Conservation (phyloP, 1,139 yeast species). For the Eremothecium sinecaudum region DNA sequence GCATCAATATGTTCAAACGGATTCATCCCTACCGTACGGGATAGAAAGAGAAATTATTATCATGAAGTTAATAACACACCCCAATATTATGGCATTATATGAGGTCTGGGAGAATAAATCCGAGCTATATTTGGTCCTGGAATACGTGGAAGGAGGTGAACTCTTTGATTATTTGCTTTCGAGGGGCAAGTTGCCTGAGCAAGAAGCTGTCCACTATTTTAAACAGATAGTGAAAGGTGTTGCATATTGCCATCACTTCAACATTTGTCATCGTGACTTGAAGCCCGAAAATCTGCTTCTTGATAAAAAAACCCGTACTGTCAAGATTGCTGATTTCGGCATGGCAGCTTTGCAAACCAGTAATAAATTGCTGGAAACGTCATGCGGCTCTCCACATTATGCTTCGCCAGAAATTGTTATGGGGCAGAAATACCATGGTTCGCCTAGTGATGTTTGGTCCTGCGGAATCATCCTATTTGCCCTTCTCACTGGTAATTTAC, state of each 20-base stretch:
- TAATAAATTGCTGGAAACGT: slow-evolving; percentile 61
- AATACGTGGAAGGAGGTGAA: slow-evolving; percentile 80
- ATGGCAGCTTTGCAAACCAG: slow-evolving; percentile 79
- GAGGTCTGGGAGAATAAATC: slow-evolving; percentile 82
- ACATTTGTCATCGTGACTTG: slow-evolving; percentile 73
- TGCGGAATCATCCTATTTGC: slow-evolving; percentile 79
- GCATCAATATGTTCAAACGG: slow-evolving; percentile 8
- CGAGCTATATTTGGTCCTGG: slow-evolving; percentile 63
- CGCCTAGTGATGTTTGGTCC: slow-evolving; percentile 80
- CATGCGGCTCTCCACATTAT: slow-evolving; percentile 81
- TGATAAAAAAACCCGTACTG: slow-evolving; percentile 51
- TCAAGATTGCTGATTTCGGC: slow-evolving; percentile 77
- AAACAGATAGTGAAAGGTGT: slow-evolving; percentile 69
- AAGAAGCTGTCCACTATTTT: slow-evolving; percentile 64
- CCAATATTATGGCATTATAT: slow-evolving; percentile 63
- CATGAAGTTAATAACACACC: slow-evolving; percentile 69
- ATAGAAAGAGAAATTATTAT: slow-evolving; percentile 76
- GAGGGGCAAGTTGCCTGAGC: slow-evolving; percentile 70
- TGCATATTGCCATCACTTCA: slow-evolving; percentile 73
- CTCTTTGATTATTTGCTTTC: slow-evolving; percentile 66
- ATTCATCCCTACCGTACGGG: slow-evolving; percentile 46
- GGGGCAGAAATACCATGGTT: slow-evolving; percentile 70
- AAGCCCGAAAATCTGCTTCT: slow-evolving; percentile 69
- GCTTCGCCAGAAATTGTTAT: slow-evolving; percentile 82
- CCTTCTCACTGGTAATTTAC: slow-evolving; percentile 65